A percentile compares a stretch with the other conserved stretches of the same genome.
phyloP scores from a whole-genome alignment of 192 early-diverging fungal species.

The Fimicolochytrium jonesii region DNA sequence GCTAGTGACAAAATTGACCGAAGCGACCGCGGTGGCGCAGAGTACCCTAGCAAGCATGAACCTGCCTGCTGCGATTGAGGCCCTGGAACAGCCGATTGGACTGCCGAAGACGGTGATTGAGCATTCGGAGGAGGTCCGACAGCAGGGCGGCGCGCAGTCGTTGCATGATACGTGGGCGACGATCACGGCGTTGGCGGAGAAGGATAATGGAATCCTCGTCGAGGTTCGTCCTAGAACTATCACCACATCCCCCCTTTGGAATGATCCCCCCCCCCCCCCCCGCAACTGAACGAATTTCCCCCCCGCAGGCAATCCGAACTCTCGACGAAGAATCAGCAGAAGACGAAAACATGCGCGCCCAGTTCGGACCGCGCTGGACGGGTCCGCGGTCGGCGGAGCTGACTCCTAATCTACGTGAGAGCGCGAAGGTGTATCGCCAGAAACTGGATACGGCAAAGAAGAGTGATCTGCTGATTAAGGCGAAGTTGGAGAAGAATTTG shows the following conservation, averaged over 20 bases:
- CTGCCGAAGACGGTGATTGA: slow-evolving; percentile 66
- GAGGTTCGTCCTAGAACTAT: slow-evolving; percentile 39
- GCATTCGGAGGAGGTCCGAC: slow-evolving; percentile 70
- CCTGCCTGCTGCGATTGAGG: slow-evolving; percentile 66
- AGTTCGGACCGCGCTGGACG: slow-evolving; percentile 58
- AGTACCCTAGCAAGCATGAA: slow-evolving; percentile 66
- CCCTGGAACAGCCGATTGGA: slow-evolving; percentile 69
- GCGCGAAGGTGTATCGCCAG: slow-evolving; percentile 49
- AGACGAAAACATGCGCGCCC: slow-evolving; percentile 59
- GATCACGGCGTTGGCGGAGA: slow-evolving; percentile 46
- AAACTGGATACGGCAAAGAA: slow-evolving; percentile 58
- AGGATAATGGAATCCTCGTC: slow-evolving; percentile 57
- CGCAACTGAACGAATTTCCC: not conserved
- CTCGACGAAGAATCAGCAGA: slow-evolving; percentile 67
- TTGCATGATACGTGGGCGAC: slow-evolving; percentile 64
- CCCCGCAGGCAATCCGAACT: slow-evolving; percentile 53
- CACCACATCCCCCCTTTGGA: no score
- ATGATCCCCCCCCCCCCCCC: not conserved
- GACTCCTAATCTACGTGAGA: slow-evolving; percentile 52
- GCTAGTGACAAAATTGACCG: slow-evolving; percentile 60
- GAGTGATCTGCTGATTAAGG: slow-evolving; percentile 49
- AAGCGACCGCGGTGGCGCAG: slow-evolving; percentile 64
- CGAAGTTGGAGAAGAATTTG: slow-evolving; percentile 57
- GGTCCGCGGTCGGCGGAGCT: slow-evolving; percentile 47
- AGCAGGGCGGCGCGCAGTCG: slow-evolving; percentile 61